Percentiles rank a stretch among this genome's conserved stretches.
phyloP scores from a whole-genome alignment of 2,329 filamentous ascomycete species.

The Penicillium sp. region DNA sequence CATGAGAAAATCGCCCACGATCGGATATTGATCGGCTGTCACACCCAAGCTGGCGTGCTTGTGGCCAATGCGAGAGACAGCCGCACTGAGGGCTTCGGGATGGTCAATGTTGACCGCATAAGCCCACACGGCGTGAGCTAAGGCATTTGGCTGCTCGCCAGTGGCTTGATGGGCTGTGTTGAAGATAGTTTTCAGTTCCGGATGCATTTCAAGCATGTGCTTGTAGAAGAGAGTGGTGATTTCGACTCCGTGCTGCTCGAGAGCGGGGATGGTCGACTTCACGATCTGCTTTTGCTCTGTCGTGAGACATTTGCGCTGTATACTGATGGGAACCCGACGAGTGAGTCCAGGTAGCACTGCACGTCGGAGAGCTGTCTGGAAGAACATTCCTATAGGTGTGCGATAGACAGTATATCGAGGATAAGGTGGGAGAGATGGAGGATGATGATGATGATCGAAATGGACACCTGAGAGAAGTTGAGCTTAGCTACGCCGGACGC shows the following conservation, averaged over 20 bases:
- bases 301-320: conserved; percentile 52
- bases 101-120: conserved; percentile 73
- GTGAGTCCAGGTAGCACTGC: not conserved
- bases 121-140: conserved; percentile 68
- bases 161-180: conserved; percentile 70
- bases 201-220: conserved; percentile 65
- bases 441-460: no score
- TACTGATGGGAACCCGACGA: not conserved
- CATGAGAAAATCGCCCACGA: conserved; percentile 70
- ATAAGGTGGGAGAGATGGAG: not conserved
- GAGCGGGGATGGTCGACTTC: conserved; percentile 68
- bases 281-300: conserved; percentile 65
- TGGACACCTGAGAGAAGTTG: not conserved
- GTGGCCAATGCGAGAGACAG: conserved; percentile 70
- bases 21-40: conserved; percentile 67
- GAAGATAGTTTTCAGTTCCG: conserved; percentile 69
- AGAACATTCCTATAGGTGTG: not conserved
- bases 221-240: conserved; percentile 72
- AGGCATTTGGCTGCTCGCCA: conserved; percentile 68
- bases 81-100: conserved; percentile 59
- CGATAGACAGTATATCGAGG: not conserved
- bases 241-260: conserved; percentile 66
- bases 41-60: conserved; percentile 73
- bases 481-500: not conserved
- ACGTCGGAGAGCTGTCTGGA: not conserved